Evolutionary conservation across 495 filamentous ascomycete species (phyloP), one percentile per base, ranked within the genome.

Genomic region (Amniculicola lignicola): DNA sequence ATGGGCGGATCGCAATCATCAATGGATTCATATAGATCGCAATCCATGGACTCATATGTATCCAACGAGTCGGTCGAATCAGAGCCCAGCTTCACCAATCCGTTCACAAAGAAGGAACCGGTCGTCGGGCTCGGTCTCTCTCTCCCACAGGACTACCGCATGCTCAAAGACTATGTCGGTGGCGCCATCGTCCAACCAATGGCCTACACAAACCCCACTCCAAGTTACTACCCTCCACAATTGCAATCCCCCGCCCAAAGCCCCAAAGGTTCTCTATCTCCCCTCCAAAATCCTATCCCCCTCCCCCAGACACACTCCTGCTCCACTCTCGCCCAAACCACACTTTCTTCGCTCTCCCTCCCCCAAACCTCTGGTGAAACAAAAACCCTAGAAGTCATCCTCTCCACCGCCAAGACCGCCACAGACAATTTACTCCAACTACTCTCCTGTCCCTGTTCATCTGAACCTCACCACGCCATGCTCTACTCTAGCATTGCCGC

Each of bases 401-500:
- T 64, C 12, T 50, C 39, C 38, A 44, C 48, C 41, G 51, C 49
- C 42, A 55, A 56, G 24, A 33, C 44, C 3, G 56, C 61, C 18
- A 53, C 60, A 4, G 22, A 35, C 19, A 64, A 51, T 22, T 39
- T 64, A 1, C 29, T 46, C 2, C 44, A 64, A 35, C 43, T 64
- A 4, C 61, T 64, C 21, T 18, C 23, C 5, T 64, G 61, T 35
- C 50, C 44, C 24, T 64, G 61, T 36, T 59, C 61, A 5, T 53
- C 44, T 11, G 46, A 56, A 22, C 55, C 61, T 18, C 61, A 64
- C 37, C 56, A 57, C 19, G 61, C 61, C 10, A 59, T 64, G 56
- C 51, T 64, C 2, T 64, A 64, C 51, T 54, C 61, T 12, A 60
- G 54, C 39, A 64, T 64, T 14, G 40, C 52, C 14, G 60, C 56